Percentiles rank a stretch among this genome's conserved stretches.
phyloP scores from a whole-genome alignment of 257 asterid genomes.

The Penstemon newberryi region DNA sequence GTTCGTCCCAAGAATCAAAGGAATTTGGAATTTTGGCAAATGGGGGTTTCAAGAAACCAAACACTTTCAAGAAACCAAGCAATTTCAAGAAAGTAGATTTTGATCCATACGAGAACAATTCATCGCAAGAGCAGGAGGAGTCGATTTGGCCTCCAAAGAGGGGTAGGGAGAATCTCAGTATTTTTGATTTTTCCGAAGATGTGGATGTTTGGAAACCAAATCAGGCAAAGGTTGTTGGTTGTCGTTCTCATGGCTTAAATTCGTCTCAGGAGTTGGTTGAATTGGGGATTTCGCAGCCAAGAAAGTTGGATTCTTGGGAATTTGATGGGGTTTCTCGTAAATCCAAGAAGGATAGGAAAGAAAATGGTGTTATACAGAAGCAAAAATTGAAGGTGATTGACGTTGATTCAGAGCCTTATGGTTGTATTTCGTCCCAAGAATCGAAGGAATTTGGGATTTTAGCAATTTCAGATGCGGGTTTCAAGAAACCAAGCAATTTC shows the following conservation, averaged over 20 bases:
- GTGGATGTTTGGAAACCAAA: constrained; percentile 51
- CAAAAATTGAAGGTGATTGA: constrained; percentile 37
- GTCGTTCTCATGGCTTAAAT: constrained; percentile 39
- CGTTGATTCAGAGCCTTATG: constrained; percentile 39
- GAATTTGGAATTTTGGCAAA: constrained; percentile 29
- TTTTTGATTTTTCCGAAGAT: constrained; percentile 42
- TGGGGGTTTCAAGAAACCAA: constrained; percentile 25
- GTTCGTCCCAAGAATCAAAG: constrained; percentile 42
- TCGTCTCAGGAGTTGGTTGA: constrained; percentile 55
- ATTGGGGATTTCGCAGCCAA: constrained; percentile 37
- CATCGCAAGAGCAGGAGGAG: constrained; percentile 49
- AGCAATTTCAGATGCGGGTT: constrained; percentile 22
- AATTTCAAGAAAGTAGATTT: constrained; percentile 31
- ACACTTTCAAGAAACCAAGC: not conserved
- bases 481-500: constrained; percentile 23
- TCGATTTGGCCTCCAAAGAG: constrained; percentile 37
- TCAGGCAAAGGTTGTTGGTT: constrained; percentile 46
- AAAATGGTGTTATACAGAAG: constrained; percentile 45
- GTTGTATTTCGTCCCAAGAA: constrained; percentile 40
- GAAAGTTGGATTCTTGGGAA: constrained; percentile 32
- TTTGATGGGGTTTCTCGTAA: constrained; percentile 37
- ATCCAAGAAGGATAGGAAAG: constrained; percentile 44
- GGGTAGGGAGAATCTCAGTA: constrained; percentile 34
- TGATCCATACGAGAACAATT: constrained; percentile 35
- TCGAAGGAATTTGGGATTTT: constrained; percentile 30